Conservation (phyloP, 306 rosid species). For the Benincasa hispida region DNA sequence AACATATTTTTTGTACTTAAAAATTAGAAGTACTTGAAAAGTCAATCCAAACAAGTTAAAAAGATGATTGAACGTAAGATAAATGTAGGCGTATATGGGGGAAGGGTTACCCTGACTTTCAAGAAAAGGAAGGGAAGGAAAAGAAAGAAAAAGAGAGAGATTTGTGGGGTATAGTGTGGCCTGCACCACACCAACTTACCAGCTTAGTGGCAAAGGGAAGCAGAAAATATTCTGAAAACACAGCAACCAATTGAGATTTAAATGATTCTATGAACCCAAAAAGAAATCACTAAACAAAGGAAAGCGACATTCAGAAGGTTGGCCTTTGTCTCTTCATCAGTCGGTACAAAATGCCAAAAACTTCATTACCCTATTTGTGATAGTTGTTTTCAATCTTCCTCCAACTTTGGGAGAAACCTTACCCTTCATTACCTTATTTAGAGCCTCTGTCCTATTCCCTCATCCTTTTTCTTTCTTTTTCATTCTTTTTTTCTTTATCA, state of each 20-base stretch:
- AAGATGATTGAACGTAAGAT: not conserved
- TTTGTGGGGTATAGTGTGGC: not conserved
- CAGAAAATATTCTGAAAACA: not conserved
- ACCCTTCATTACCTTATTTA: not conserved
- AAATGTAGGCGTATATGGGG: not conserved
- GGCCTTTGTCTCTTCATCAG: not conserved
- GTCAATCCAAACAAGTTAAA: no score
- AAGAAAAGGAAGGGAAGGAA: not conserved
- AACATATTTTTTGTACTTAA: no score
- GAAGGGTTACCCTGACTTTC: not conserved
- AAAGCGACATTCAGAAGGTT: not conserved
- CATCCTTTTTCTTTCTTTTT: not conserved
- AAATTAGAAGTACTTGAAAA: no score
- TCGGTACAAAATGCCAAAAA: slow-evolving; percentile 3
- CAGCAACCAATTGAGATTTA: not conserved
- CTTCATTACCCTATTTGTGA: not conserved
- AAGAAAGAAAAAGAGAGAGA: not conserved
- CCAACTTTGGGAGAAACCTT: not conserved
- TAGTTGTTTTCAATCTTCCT: not conserved
- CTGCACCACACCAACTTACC: not conserved
- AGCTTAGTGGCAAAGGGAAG: not conserved
- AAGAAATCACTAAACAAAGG: not conserved
- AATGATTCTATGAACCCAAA: slow-evolving; percentile 3
- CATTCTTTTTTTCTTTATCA: not conserved
- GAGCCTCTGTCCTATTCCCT: not conserved